Conservation (phyloP, 345 rosid genomes). For the Euphorbia pulcherrima region DNA sequence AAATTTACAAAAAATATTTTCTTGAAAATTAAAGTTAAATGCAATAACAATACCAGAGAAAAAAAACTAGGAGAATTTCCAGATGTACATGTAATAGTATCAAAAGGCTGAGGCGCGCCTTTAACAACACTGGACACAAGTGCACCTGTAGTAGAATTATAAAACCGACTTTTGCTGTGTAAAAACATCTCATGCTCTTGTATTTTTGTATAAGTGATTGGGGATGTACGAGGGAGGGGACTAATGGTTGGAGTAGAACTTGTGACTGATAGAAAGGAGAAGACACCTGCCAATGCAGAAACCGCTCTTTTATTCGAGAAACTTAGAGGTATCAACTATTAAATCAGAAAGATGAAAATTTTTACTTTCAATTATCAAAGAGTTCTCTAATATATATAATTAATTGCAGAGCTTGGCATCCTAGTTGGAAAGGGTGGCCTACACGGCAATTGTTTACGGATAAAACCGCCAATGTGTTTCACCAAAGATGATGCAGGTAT, state of each 20-base stretch:
- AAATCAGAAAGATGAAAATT: neutral
- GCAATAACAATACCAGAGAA: no score
- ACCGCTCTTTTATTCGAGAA: slow-evolving; percentile 70
- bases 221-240: slow-evolving; percentile 92
- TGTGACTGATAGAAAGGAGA: slow-evolving; percentile 67
- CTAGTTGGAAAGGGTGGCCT: slow-evolving; percentile 90
- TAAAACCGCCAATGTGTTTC: slow-evolving; percentile 96
- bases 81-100: no score
- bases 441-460: slow-evolving; percentile 81
- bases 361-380: neutral
- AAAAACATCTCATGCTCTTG: neutral
- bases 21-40: no score
- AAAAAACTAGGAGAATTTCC: no score
- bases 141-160: neutral
- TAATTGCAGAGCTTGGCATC: slow-evolving; percentile 60
- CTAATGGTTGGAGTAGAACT: slow-evolving; percentile 84
- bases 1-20: no score
- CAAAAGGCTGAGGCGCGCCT: no score
- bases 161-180: neutral
- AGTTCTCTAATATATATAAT: slow-evolving; percentile 8
- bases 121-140: no score
- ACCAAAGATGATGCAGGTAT: slow-evolving; percentile 89
- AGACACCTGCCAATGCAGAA: slow-evolving; percentile 88
- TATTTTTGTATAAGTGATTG: slow-evolving; percentile 55
- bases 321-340: slow-evolving; percentile 53